phyloP scores from a whole-genome alignment of 2,329 filamentous ascomycete species.

The Fusarium sp. region DNA sequence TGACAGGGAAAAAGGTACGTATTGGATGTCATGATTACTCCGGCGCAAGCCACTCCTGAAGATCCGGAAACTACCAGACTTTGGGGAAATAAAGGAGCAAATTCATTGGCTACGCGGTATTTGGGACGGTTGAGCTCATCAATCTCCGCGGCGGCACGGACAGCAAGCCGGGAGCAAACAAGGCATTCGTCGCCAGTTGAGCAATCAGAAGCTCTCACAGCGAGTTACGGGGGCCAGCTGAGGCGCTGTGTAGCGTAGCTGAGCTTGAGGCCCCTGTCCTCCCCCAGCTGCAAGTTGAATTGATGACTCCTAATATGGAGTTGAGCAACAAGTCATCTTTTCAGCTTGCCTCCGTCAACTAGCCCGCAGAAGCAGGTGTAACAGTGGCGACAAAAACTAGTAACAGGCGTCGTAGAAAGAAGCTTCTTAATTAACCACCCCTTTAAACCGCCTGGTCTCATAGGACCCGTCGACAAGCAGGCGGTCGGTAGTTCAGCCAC shows the following conservation, averaged over 20 bases:
- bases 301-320: conserved; percentile 6
- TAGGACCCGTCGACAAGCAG: background rate
- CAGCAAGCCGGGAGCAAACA: background rate
- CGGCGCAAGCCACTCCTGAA: conserved; percentile 43
- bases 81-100: conserved; percentile 36
- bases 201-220: background rate
- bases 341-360: background rate
- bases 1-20: conserved; percentile 18
- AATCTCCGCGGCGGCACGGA: conserved; percentile 28
- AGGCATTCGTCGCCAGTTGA: background rate
- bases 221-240: background rate
- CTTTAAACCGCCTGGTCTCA: background rate
- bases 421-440: conserved; percentile 20
- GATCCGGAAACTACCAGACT: conserved; percentile 45
- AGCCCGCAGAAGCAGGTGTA: background rate
- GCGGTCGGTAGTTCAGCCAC: conserved; percentile 36
- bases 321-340: background rate
- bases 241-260: background rate
- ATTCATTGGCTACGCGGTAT: conserved; percentile 27
- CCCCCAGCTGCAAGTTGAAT: background rate
- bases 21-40: conserved; percentile 33
- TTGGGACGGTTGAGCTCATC: no score
- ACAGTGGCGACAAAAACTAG: background rate
- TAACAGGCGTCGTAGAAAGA: conserved; percentile 11
- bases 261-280: background rate